These are phyloP conservation scores for Tuber umbilicatum DNA, from an alignment of 495 filamentous ascomycete species.

Conservation along the genomic window DNA sequence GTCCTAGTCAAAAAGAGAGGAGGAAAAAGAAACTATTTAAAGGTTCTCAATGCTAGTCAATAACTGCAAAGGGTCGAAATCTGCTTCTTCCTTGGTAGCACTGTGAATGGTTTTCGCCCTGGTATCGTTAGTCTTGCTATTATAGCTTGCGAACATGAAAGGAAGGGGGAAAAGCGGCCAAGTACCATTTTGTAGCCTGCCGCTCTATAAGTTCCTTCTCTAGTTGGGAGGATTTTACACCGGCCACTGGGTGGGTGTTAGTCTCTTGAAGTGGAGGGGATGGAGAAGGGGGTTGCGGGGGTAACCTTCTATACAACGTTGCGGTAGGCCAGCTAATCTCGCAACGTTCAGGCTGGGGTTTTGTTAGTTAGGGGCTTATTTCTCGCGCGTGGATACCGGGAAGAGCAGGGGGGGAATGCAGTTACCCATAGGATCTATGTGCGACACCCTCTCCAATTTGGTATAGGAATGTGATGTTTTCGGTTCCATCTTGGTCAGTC, in stretches of 20 bases:
- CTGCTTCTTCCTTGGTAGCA: slow-evolving; percentile 8
- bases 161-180: background rate
- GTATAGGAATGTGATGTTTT: slow-evolving; percentile 74
- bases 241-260: slow-evolving; percentile 49
- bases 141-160: slow-evolving; percentile 25
- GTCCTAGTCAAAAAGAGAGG: background rate
- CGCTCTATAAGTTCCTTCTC: slow-evolving; percentile 65
- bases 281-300: background rate
- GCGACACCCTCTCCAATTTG: slow-evolving; percentile 81
- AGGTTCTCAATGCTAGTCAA: slow-evolving; percentile 47
- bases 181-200: slow-evolving; percentile 43
- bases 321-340: slow-evolving; percentile 72
- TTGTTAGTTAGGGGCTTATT: background rate
- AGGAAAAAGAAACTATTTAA: background rate
- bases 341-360: slow-evolving; percentile 73
- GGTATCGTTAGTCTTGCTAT: slow-evolving; percentile 48
- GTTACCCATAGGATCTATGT: slow-evolving; percentile 76
- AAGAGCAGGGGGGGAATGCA: background rate
- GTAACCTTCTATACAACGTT: slow-evolving; percentile 56
- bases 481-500: slow-evolving; percentile 22
- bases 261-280: background rate
- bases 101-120: slow-evolving; percentile 37
- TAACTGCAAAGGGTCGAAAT: slow-evolving; percentile 47
- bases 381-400: background rate
- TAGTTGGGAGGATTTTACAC: slow-evolving; percentile 68